Percentiles rank a stretch among this genome's conserved stretches.
These are phyloP conservation scores for Trichoderma orchidacearum DNA, from an alignment of 495 filamentous ascomycete genomes.

Conservation along the genomic window DNA sequence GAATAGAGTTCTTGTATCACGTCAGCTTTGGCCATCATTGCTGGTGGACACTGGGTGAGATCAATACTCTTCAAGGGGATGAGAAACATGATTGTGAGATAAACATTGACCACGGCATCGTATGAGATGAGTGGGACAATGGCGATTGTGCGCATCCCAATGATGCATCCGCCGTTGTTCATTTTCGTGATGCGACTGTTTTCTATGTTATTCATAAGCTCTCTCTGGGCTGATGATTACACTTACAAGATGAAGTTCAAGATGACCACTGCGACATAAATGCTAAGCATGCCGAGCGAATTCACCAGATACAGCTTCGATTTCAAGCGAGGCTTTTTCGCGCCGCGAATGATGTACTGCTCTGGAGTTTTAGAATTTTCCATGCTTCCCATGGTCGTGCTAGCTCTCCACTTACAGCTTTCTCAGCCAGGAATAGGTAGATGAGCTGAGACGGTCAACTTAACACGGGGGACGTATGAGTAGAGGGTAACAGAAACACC, in stretches of 20 bases:
- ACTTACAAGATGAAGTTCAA: slow-evolving; percentile 39
- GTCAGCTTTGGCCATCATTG: not conserved
- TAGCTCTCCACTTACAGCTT: slow-evolving; percentile 23
- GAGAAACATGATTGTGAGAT: slow-evolving; percentile 37
- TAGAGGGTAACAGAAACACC: not conserved
- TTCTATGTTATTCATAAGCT: not conserved
- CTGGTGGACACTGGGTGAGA: not conserved
- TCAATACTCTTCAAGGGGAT: slow-evolving; percentile 32
- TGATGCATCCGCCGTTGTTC: slow-evolving; percentile 32
- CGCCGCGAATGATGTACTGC: slow-evolving; percentile 33
- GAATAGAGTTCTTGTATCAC: slow-evolving; percentile 20
- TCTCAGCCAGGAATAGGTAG: slow-evolving; percentile 40
- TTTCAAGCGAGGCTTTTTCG: slow-evolving; percentile 25
- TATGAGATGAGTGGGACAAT: slow-evolving; percentile 38
- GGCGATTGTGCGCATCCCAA: slow-evolving; percentile 34
- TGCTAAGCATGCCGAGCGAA: slow-evolving; percentile 35
- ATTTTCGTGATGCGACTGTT: slow-evolving; percentile 32
- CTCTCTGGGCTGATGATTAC: not conserved
- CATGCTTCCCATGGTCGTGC: not conserved
- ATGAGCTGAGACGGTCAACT: slow-evolving; percentile 24
- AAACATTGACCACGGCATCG: slow-evolving; percentile 36
- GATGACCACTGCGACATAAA: slow-evolving; percentile 29
- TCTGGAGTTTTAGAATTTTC: too few relatives aligned
- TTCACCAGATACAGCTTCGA: slow-evolving; percentile 39
- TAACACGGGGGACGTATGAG: not conserved